Evolutionary conservation across 2,329 filamentous ascomycete species (phyloP).

Genomic region (Scedosporium minutisporum): DNA sequence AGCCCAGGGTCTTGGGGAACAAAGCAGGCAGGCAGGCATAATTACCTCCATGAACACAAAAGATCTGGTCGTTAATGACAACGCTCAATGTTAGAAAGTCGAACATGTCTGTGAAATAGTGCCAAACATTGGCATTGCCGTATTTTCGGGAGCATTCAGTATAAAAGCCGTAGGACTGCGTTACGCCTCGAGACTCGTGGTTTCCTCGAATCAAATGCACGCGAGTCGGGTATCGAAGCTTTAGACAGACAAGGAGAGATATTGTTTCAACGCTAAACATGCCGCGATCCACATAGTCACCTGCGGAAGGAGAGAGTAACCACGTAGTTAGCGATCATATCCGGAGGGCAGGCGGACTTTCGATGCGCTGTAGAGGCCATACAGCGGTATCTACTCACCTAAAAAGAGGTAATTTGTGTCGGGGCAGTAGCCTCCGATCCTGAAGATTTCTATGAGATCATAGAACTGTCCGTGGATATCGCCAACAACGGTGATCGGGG

Average conservation of each 20-base stretch:
- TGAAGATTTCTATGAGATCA: conserved; percentile 98
- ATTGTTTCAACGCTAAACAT: conserved; percentile 99
- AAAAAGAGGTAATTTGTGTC: conserved; percentile 98
- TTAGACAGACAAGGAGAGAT: conserved; percentile 91
- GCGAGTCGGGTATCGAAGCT: conserved; percentile 89
- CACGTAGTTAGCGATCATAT: neutral
- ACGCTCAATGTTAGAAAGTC: conserved; percentile 95
- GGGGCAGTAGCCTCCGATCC: conserved; percentile 92
- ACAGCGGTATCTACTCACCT: conserved; percentile 40
- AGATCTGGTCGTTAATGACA: conserved; percentile 97
- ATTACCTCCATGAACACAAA: conserved; percentile 83
- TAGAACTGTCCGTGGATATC: conserved; percentile 99
- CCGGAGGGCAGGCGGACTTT: neutral
- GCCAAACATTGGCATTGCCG: conserved; percentile 97
- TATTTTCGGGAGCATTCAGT: conserved; percentile 98
- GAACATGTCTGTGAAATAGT: conserved; percentile 99
- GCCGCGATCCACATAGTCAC: conserved; percentile 95
- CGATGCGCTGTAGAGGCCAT: neutral
- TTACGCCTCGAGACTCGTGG: conserved; percentile 94
- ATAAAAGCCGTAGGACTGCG: conserved; percentile 98
- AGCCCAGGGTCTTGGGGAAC: neutral
- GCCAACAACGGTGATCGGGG: conserved; percentile 92
- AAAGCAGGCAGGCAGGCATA: conserved; percentile 25
- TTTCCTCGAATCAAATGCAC: conserved; percentile 96
- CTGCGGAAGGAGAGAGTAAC: conserved; percentile 30